A percentile compares a stretch with the other conserved stretches of the same genome.
Conservation (phyloP, 192 early-diverging fungal genomes). For the Coemansia sp. region DNA sequence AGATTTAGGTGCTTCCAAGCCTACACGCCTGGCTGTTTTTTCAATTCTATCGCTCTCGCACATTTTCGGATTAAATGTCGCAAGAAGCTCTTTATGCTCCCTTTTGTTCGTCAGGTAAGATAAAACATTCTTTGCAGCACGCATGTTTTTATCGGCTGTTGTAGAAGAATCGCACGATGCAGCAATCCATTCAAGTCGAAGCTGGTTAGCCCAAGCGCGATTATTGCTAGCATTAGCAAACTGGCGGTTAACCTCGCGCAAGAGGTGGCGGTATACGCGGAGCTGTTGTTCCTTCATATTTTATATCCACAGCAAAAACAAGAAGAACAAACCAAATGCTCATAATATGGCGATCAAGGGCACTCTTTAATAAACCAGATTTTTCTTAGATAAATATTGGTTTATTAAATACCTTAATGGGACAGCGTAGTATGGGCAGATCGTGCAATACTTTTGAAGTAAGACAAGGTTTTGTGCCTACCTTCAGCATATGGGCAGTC, state of each 20-base stretch:
- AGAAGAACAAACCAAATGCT: not conserved
- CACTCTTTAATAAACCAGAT: not conserved
- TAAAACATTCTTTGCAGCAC: conserved; percentile 20
- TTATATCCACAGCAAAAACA: not conserved
- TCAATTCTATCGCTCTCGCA: conserved; percentile 34
- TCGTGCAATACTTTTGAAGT: too few relatives aligned
- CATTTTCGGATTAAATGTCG: conserved; percentile 34
- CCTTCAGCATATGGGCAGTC: too few relatives aligned
- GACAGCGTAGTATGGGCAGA: too few relatives aligned
- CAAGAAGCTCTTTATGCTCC: conserved; percentile 30
- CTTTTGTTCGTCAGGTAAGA: conserved; percentile 34
- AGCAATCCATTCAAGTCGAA: conserved; percentile 33
- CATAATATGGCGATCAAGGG: not conserved
- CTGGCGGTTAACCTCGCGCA: conserved; percentile 48
- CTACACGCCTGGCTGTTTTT: conserved; percentile 36
- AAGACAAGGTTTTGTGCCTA: too few relatives aligned
- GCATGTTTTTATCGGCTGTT: not conserved
- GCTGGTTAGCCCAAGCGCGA: conserved; percentile 37
- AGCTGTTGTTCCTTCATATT: conserved; percentile 9
- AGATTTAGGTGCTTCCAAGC: conserved; percentile 25
- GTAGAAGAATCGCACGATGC: conserved; percentile 2
- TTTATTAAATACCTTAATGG: not conserved
- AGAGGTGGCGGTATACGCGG: conserved; percentile 37
- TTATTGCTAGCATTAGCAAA: conserved; percentile 20
- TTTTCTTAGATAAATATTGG: not conserved